Conservation (phyloP, 2,329 filamentous ascomycete genomes). For the Aspergillus udagawae region DNA sequence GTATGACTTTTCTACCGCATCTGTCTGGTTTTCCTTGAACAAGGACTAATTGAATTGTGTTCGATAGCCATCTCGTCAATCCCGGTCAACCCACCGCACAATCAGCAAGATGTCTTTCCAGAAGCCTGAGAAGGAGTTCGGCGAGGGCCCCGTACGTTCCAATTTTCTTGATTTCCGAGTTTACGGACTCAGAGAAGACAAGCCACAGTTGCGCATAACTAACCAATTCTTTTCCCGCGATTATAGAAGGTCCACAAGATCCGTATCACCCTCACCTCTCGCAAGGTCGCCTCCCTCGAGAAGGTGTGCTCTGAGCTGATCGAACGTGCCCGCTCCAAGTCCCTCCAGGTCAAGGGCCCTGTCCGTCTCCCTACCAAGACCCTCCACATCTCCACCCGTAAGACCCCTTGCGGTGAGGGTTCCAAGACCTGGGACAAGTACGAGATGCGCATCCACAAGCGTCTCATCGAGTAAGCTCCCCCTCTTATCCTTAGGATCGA, state of each 20-base stretch:
- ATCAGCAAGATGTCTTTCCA: constrained; percentile 79
- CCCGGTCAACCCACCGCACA: constrained; percentile 24
- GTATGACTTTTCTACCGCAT: constrained; percentile 10
- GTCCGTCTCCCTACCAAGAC: constrained; percentile 97
- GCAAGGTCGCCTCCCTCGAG: constrained; percentile 94
- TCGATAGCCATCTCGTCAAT: constrained; percentile 17
- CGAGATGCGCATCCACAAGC: constrained; percentile 99
- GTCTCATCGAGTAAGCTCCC: constrained; percentile 76
- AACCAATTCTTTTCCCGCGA: constrained; percentile 14
- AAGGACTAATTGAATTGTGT: constrained; percentile 3
- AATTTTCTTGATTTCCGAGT: constrained; percentile 1
- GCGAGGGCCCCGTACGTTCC: constrained; percentile 72
- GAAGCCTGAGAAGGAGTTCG: constrained; percentile 91
- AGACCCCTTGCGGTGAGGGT: constrained; percentile 99
- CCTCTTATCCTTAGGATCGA: background rate
- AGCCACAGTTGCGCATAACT: background rate
- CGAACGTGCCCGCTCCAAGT: constrained; percentile 97
- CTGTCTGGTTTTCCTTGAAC: background rate
- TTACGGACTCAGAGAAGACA: background rate
- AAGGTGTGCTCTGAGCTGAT: constrained; percentile 98
- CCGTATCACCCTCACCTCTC: constrained; percentile 93
- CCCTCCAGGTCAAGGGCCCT: constrained; percentile 96
- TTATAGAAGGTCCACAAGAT: constrained; percentile 88
- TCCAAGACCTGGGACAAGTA: constrained; percentile 99
- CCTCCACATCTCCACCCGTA: constrained; percentile 94